Percentiles rank a stretch among this genome's conserved stretches.
These are phyloP conservation scores for Myxozyma melibiosi DNA, from an alignment of 805 yeast genomes.

Conservation along the genomic window DNA sequence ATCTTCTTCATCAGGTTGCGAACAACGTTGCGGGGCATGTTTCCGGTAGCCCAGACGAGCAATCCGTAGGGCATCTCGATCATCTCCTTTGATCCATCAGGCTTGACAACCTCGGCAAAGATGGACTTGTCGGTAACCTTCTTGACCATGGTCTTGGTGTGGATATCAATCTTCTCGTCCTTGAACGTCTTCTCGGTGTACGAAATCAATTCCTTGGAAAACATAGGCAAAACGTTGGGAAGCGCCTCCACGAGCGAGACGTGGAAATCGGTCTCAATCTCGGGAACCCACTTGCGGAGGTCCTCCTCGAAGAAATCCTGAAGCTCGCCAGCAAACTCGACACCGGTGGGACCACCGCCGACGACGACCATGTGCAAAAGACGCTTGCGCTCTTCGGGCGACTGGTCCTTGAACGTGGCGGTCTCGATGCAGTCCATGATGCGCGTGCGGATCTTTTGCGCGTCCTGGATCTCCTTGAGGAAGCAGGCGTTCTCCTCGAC, in stretches of 20 bases:
- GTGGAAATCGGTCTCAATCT: constrained; percentile 74
- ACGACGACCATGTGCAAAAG: constrained; percentile 86
- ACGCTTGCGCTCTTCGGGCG: constrained; percentile 78
- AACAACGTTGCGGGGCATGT: constrained; percentile 79
- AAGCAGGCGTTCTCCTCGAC: constrained; percentile 82
- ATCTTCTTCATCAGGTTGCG: constrained; percentile 66
- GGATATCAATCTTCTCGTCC: constrained; percentile 68
- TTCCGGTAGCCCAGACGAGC: constrained; percentile 97
- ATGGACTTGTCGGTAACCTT: constrained; percentile 73
- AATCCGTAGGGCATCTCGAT: constrained; percentile 83
- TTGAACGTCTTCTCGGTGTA: constrained; percentile 80
- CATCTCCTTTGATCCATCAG: constrained; percentile 64
- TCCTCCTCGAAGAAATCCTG: constrained; percentile 94
- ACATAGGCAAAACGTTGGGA: constrained; percentile 74
- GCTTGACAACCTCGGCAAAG: constrained; percentile 65
- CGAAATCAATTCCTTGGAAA: constrained; percentile 49
- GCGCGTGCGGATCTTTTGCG: constrained; percentile 77
- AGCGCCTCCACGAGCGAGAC: constrained; percentile 88
- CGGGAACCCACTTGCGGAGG: constrained; percentile 85
- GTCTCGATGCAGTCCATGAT: constrained; percentile 88
- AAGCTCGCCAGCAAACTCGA: constrained; percentile 94
- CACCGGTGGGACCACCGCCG: constrained; percentile 99
- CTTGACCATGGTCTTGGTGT: constrained; percentile 85
- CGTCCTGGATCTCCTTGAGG: constrained; percentile 87
- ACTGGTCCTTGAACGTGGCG: constrained; percentile 76